These are phyloP conservation scores for Tetraselmis striata DNA, from an alignment of 139 green algal species.

Conservation along the genomic window DNA sequence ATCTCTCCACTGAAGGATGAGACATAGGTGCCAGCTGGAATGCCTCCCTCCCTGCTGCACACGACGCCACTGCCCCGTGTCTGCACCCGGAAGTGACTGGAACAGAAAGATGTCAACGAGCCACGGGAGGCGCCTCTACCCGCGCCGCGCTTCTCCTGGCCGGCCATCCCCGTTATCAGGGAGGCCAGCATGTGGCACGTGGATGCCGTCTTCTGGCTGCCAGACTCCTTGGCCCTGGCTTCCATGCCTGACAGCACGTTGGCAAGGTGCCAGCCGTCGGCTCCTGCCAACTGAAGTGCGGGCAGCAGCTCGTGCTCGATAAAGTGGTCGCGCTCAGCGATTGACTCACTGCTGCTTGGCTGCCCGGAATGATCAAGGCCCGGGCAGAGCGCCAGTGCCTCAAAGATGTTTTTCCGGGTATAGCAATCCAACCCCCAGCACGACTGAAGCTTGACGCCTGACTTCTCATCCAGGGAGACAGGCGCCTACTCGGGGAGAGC, in stretches of 20 bases:
- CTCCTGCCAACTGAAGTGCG: background rate
- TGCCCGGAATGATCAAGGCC: background rate
- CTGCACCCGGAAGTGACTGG: background rate
- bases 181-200: background rate
- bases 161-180: background rate
- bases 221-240: background rate
- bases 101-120: too few species aligned
- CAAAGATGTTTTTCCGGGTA: background rate
- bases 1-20: background rate
- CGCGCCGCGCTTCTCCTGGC: background rate
- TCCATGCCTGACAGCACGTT: background rate
- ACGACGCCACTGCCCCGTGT: background rate
- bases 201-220: background rate
- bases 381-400: background rate
- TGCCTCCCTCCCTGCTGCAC: background rate
- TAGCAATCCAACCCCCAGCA: background rate
- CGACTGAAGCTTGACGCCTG: background rate
- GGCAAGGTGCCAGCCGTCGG: background rate
- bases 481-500: too few species aligned
- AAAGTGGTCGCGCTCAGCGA: background rate
- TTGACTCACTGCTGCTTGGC: background rate
- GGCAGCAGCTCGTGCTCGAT: background rate
- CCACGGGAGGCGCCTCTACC: background rate
- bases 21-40: background rate
- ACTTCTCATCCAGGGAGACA: background rate